phyloP scores from a whole-genome alignment of 2,329 filamentous ascomycete genomes.

The Stemphylium vesicarium region DNA sequence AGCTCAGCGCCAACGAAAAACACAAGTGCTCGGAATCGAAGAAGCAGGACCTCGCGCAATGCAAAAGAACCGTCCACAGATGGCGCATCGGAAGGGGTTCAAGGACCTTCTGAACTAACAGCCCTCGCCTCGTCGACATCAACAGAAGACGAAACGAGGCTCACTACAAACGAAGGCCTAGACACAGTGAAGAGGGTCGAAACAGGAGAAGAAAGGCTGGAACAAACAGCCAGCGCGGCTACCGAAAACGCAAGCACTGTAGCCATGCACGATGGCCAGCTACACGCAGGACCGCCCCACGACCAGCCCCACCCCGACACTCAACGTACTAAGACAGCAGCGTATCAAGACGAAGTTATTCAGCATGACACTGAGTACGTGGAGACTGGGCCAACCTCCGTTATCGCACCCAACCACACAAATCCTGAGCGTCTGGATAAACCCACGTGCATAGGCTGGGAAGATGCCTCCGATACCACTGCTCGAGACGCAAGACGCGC shows the following conservation, averaged over 20 bases:
- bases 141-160: not conserved
- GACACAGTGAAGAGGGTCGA: not conserved
- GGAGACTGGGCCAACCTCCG: not conserved
- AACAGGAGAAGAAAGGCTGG: not conserved
- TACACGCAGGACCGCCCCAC: not conserved
- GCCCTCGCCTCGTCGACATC: not conserved
- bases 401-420: not conserved
- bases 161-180: not conserved
- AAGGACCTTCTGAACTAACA: not conserved
- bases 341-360: not conserved
- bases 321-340: not conserved
- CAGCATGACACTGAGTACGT: not conserved
- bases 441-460: not conserved
- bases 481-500: not conserved
- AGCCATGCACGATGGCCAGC: conserved; percentile 1
- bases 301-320: conserved; percentile 2
- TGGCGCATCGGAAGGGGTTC: not conserved
- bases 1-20: not conserved
- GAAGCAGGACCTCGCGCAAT: not conserved
- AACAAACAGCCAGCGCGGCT: conserved; percentile 2
- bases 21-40: not conserved
- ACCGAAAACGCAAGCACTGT: conserved; percentile 5
- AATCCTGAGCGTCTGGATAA: not conserved
- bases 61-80: not conserved
- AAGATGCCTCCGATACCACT: not conserved